Conservation (phyloP, 1,284 basidiomycete genomes). For the Boletus sp. region DNA sequence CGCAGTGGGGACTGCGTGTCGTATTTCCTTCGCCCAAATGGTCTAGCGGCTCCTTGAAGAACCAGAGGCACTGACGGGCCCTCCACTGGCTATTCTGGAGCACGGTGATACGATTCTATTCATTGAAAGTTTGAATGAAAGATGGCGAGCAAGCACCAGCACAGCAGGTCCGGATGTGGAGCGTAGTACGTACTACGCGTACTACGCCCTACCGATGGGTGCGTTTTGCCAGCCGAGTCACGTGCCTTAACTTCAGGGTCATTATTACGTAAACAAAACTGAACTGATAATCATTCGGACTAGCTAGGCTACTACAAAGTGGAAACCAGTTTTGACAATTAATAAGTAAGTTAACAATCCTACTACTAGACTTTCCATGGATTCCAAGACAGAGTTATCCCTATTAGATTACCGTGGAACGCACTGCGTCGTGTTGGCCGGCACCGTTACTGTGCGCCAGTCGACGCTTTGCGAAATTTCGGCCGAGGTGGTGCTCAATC, state of each 20-base stretch:
- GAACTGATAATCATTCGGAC: too few relatives aligned
- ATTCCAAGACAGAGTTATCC: too few relatives aligned
- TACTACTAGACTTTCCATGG: not conserved
- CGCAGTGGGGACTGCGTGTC: not conserved
- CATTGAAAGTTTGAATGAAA: slow-evolving; percentile 1
- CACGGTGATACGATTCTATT: not conserved
- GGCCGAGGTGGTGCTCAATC: not conserved
- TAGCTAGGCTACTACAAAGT: too few relatives aligned
- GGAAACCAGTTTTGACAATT: too few relatives aligned
- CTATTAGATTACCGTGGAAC: too few relatives aligned
- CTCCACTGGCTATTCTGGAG: not conserved
- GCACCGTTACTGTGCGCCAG: too few relatives aligned
- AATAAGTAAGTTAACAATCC: not conserved
- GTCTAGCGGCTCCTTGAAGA: not conserved
- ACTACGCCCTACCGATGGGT: too few relatives aligned
- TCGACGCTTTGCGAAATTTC: too few relatives aligned
- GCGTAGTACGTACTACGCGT: too few relatives aligned
- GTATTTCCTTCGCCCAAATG: not conserved
- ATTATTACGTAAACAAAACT: not conserved
- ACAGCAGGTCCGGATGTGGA: not conserved
- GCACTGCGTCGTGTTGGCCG: too few relatives aligned
- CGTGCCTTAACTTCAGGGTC: slow-evolving; percentile 5
- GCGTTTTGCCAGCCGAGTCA: not conserved
- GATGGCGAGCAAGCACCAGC: not conserved
- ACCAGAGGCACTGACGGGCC: not conserved